These are phyloP conservation scores for Rosa persica DNA, from an alignment of 306 rosid genomes.

Conservation along the genomic window DNA sequence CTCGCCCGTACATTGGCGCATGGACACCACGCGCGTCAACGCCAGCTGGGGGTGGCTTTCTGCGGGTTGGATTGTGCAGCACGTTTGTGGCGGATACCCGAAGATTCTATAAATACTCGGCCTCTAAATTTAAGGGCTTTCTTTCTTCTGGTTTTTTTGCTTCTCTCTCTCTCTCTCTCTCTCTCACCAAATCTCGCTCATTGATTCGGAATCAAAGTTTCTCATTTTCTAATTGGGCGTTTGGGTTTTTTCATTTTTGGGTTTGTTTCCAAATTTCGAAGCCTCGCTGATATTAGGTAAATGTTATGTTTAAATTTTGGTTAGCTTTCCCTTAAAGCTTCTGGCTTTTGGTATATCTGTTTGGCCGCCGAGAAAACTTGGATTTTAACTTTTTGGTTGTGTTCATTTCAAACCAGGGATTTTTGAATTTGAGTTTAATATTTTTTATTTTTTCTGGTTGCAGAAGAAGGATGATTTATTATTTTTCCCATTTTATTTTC, in stretches of 20 bases:
- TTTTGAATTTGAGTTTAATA: neutral
- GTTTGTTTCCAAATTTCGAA: neutral
- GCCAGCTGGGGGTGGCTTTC: neutral
- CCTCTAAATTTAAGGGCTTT: neutral
- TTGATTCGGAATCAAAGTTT: slow-evolving; percentile 13
- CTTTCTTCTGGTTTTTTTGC: slow-evolving; percentile 2
- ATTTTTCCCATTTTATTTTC: neutral
- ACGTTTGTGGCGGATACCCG: slow-evolving; percentile 18
- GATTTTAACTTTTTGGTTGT: neutral
- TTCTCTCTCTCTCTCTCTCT: neutral
- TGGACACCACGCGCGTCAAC: neutral
- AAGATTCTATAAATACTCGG: slow-evolving; percentile 51
- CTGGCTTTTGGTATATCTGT: slow-evolving; percentile 12
- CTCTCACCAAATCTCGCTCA: slow-evolving; percentile 17
- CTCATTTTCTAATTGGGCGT: slow-evolving; percentile 8
- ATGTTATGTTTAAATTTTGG: neutral
- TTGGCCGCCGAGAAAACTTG: slow-evolving; percentile 36
- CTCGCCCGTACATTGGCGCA: neutral
- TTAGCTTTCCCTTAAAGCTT: neutral
- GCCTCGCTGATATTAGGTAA: slow-evolving; percentile 19
- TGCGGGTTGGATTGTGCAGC: slow-evolving; percentile 3
- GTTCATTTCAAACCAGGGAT: neutral
- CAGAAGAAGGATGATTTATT: neutral
- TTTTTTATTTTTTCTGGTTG: neutral
- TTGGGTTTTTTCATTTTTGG: neutral